Percentiles rank a stretch among this genome's conserved stretches.
Conservation (phyloP, 1,284 basidiomycete species). For the Rhodofomes roseus region DNA sequence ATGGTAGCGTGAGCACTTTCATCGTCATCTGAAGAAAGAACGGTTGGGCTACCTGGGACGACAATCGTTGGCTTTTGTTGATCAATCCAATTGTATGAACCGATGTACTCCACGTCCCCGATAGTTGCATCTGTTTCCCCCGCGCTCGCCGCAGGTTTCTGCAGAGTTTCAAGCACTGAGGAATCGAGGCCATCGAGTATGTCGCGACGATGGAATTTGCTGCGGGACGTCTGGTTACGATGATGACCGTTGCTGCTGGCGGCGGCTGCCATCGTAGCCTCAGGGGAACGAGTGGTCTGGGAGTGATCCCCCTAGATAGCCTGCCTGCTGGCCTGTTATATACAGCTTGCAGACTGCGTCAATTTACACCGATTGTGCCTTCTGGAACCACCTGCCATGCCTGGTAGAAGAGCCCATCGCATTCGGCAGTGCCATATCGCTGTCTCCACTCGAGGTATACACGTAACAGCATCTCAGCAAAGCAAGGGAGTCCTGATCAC, state of each 20-base stretch:
- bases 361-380: no score
- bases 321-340: no score
- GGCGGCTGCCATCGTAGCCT: no score
- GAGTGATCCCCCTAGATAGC: no score
- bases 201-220: not conserved
- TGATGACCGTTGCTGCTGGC: not conserved
- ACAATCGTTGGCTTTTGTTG: slow-evolving; percentile 42
- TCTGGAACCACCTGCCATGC: no score
- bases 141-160: not conserved
- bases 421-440: no score
- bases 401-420: no score
- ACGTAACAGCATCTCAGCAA: no score
- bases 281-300: no score
- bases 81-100: slow-evolving; percentile 54
- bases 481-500: no score
- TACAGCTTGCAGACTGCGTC: no score
- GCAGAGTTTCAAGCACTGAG: not conserved
- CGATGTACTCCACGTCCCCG: slow-evolving; percentile 40
- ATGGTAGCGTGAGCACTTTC: not conserved
- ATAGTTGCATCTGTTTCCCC: not conserved
- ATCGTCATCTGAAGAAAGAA: not conserved
- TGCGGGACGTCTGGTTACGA: not conserved
- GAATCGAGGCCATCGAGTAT: not conserved
- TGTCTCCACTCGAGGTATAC: no score
- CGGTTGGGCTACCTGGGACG: slow-evolving; percentile 44